Evolutionary conservation across 371 early-diverging fungal species (phyloP).

Genomic region (Haplosporangium sp.): DNA sequence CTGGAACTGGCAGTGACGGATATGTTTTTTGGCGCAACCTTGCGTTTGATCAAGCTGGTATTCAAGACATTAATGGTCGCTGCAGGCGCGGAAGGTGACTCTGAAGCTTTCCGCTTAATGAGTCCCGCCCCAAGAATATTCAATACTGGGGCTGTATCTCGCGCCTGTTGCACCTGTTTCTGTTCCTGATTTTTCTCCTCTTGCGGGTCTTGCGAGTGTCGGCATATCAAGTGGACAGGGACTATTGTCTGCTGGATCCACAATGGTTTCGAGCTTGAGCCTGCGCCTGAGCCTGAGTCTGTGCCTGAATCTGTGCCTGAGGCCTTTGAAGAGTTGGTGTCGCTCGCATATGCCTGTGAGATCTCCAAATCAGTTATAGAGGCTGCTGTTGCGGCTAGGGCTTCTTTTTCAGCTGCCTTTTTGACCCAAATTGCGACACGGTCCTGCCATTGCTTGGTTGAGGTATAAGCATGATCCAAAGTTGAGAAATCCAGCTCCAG

Average conservation of each 20-base stretch:
- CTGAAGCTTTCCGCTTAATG: slow-evolving; percentile 15
- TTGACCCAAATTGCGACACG: slow-evolving; percentile 20
- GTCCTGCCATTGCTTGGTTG: slow-evolving; percentile 28
- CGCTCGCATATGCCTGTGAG: not conserved
- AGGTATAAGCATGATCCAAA: slow-evolving; percentile 5
- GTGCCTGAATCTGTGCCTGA: not conserved
- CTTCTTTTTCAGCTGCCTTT: not conserved
- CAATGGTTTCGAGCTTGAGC: not conserved
- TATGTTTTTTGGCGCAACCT: not conserved
- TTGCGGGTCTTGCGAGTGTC: not conserved
- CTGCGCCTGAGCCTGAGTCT: not conserved
- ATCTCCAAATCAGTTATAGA: no score
- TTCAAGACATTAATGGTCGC: slow-evolving; percentile 10
- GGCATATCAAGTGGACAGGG: not conserved
- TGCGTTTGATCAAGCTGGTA: slow-evolving; percentile 13
- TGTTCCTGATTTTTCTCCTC: not conserved
- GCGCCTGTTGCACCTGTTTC: slow-evolving; percentile 1
- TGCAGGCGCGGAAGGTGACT: not conserved
- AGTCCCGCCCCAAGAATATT: slow-evolving; percentile 9
- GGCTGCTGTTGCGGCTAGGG: not conserved
- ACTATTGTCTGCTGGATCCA: slow-evolving; percentile 11
- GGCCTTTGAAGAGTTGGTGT: not conserved
- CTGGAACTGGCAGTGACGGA: not conserved
- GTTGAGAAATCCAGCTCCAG: slow-evolving; percentile 33
- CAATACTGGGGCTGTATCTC: not conserved